These are phyloP conservation scores for Thraustochytrium striatum DNA, from an alignment of 352 stramenopile species.

Conservation along the genomic window DNA sequence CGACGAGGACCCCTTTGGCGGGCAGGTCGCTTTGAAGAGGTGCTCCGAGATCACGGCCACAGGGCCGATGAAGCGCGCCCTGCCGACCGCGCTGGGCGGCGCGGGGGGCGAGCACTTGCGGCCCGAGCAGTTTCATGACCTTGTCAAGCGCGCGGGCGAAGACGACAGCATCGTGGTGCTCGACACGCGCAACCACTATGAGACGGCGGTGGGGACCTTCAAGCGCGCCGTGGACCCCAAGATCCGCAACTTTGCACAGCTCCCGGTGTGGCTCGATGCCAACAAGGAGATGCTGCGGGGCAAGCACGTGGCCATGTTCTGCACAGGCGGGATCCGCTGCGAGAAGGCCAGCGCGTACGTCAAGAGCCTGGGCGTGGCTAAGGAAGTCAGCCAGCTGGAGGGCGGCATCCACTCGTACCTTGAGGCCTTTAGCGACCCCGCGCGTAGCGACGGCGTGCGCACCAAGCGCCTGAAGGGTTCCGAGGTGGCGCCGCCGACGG, in stretches of 20 bases:
- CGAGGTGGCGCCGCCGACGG: background rate
- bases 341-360: slow-evolving; percentile 65
- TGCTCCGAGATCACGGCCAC: slow-evolving; percentile 42
- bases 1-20: slow-evolving; percentile 31
- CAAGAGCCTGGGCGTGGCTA: slow-evolving; percentile 53
- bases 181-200: slow-evolving; percentile 50
- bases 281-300: slow-evolving; percentile 56
- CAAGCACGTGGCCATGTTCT: slow-evolving; percentile 68
- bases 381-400: slow-evolving; percentile 64
- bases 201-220: slow-evolving; percentile 49
- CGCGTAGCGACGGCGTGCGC: background rate
- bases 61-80: slow-evolving; percentile 8
- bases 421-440: slow-evolving; percentile 55
- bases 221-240: slow-evolving; percentile 47
- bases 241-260: slow-evolving; percentile 54
- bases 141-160: slow-evolving; percentile 5
- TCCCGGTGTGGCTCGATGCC: slow-evolving; percentile 51
- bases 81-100: slow-evolving; percentile 40
- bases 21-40: background rate
- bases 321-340: slow-evolving; percentile 66
- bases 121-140: slow-evolving; percentile 42
- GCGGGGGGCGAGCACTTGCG: slow-evolving; percentile 13
- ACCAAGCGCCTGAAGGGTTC: background rate
- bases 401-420: slow-evolving; percentile 72
- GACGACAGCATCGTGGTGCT: slow-evolving; percentile 45